phyloP scores from a whole-genome alignment of 345 rosid species.

The Adansonia digitata region DNA sequence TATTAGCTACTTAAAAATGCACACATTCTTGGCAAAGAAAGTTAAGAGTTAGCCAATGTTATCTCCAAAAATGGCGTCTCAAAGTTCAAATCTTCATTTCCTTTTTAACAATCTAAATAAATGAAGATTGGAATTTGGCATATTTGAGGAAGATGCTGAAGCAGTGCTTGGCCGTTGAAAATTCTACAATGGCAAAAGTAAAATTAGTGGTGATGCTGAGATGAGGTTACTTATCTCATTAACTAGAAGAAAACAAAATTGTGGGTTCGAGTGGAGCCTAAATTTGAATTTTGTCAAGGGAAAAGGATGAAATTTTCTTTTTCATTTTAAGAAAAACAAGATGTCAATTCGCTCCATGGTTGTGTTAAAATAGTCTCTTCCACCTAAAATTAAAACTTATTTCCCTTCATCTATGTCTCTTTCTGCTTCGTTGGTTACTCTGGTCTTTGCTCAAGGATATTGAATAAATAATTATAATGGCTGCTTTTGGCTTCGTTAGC shows the following conservation, averaged over 20 bases:
- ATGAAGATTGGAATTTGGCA: background rate
- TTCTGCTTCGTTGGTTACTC: background rate
- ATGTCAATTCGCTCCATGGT: background rate
- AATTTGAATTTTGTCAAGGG: background rate
- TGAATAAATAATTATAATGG: too few species aligned
- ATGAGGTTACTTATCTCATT: background rate
- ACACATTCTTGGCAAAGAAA: too few species aligned
- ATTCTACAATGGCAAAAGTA: background rate
- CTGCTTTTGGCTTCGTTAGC: background rate
- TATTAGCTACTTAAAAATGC: background rate
- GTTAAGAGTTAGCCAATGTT: too few species aligned
- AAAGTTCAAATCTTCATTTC: background rate
- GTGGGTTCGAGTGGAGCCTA: background rate
- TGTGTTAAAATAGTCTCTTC: background rate
- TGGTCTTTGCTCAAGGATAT: background rate
- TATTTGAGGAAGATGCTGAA: background rate
- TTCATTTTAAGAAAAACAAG: background rate
- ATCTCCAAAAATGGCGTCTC: too few species aligned
- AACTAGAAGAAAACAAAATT: background rate
- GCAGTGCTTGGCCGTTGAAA: background rate
- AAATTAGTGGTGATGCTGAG: background rate
- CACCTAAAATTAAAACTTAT: background rate
- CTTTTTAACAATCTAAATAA: background rate
- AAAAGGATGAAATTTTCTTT: background rate
- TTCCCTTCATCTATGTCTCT: background rate